phyloP scores from a whole-genome alignment of 306 rosid genomes.

The Oemleria cerasiformis region DNA sequence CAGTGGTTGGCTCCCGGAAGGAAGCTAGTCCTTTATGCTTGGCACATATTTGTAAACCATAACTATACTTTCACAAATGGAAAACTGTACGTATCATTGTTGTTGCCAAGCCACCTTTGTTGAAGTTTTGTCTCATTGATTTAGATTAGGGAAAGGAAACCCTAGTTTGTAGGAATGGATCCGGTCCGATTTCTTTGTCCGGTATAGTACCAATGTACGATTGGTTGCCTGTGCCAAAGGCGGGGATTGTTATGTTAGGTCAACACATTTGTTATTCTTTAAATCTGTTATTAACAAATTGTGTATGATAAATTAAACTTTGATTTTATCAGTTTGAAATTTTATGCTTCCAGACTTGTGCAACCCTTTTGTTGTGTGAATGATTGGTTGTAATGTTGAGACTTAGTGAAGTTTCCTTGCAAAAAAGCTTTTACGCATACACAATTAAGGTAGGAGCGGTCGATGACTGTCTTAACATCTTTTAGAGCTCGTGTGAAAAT shows the following conservation, averaged over 20 bases:
- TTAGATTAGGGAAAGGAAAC: conserved; percentile 9
- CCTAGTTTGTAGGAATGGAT: conserved; percentile 15
- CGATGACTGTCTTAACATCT: too few species aligned
- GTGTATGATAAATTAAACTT: conserved; percentile 30
- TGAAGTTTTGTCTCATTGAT: not conserved
- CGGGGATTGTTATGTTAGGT: conserved; percentile 20
- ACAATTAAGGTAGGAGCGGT: too few species aligned
- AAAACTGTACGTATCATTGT: conserved; percentile 34
- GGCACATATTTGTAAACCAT: conserved; percentile 30
- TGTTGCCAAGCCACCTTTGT: conserved; percentile 36
- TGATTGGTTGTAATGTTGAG: too few species aligned
- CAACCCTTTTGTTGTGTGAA: not conserved
- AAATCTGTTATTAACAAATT: conserved; percentile 33
- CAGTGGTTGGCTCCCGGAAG: conserved; percentile 36
- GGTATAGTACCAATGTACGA: conserved; percentile 24
- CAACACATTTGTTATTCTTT: conserved; percentile 46
- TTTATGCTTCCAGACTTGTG: conserved; percentile 23
- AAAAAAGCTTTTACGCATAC: too few species aligned
- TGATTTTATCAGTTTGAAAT: conserved; percentile 26
- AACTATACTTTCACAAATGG: conserved; percentile 30
- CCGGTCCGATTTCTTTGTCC: conserved; percentile 23
- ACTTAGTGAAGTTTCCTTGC: too few species aligned
- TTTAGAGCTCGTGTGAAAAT: too few species aligned
- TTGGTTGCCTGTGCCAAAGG: conserved; percentile 34
- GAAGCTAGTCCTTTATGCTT: conserved; percentile 38